Conservation (phyloP, 257 asterid species). For the Nicotiana sylvestris region DNA sequence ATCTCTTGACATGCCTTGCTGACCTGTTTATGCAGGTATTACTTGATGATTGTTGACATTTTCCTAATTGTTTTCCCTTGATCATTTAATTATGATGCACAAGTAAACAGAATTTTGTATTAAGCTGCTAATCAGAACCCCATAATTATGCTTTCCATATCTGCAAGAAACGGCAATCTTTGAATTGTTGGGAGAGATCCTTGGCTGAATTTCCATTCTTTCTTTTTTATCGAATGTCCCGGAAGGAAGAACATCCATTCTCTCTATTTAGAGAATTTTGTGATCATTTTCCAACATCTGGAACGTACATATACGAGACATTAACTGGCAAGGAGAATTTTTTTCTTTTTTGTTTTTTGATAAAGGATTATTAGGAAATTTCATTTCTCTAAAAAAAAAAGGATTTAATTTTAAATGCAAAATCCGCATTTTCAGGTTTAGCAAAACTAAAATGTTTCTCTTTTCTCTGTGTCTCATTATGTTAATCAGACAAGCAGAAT, state of each 20-base stretch:
- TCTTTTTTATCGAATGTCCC: not conserved
- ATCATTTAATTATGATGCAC: not conserved
- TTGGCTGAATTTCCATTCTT: not conserved
- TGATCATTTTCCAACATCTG: not conserved
- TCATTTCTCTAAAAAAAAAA: not conserved
- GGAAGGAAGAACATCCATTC: not conserved
- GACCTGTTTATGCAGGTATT: conserved; percentile 82
- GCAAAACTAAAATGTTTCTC: not conserved
- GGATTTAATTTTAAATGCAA: not conserved
- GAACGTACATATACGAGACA: not conserved
- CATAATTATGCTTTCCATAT: not conserved
- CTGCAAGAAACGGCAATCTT: not conserved
- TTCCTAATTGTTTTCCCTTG: conserved; percentile 2
- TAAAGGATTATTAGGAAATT: not conserved
- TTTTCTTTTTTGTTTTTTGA: not conserved
- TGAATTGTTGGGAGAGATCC: not conserved
- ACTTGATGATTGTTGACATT: conserved; percentile 6
- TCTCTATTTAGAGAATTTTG: not conserved
- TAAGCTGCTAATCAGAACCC: not conserved
- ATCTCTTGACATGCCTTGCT: conserved; percentile 82
- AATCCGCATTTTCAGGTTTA: not conserved
- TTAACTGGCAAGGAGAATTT: not conserved
- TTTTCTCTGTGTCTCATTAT: not conserved
- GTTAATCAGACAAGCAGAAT: not conserved
- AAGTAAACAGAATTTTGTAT: not conserved